Evolutionary conservation across 2,329 filamentous ascomycete species (phyloP), one percentile per base, ranked within the genome.

Genomic region (Scortechinia acanthostroma): DNA sequence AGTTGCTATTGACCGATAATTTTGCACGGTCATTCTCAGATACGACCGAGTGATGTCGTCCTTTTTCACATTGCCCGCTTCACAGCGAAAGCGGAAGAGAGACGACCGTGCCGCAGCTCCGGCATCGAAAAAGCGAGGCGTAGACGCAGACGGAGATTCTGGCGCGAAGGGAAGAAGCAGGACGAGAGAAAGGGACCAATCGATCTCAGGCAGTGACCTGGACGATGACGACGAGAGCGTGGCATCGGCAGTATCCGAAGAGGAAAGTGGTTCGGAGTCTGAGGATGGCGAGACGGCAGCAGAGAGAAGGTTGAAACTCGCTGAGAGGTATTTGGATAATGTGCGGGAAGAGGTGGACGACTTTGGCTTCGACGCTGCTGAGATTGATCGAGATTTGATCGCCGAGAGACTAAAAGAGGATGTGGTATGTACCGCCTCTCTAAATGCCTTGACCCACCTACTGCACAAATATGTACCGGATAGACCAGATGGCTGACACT

Each of bases 251-350:
- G n/a, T n/a, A n/a, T 47, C 35, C 35, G 35, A 40, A 28, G 66
- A 65, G 1, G 66, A 58, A 14, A 65, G 67, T 45, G 69, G 65
- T 13, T 79, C 77, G 21, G 74, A 74, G 23, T 87, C 83, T 1
- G 86, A 85, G n/a, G 87, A 89, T 50, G 80, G 79, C 51, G 91
- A 97, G 69, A 97, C 93, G 19, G 90, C 86, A 1, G 91, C 89
- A 25, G 90, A 96, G 59, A 84, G 88, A 62, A 77, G 93, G 54
- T 67, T 95, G 56, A 81, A 88, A 52, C 76, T 98, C 21, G 93
- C 93, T 22, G 89, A 97, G 67, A 82, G 88, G 56, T 97, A 98
- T 62, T 76, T 98, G 45, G 86, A 95, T 45, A 95, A 95, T 59
- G 82, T 96, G 50, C 81, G 86, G 56, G 77, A 86, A 56, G 86